Base-by-base conservation (phyloP, 352 stramenopile species). In the Phytopythium kandeliae region DNA sequence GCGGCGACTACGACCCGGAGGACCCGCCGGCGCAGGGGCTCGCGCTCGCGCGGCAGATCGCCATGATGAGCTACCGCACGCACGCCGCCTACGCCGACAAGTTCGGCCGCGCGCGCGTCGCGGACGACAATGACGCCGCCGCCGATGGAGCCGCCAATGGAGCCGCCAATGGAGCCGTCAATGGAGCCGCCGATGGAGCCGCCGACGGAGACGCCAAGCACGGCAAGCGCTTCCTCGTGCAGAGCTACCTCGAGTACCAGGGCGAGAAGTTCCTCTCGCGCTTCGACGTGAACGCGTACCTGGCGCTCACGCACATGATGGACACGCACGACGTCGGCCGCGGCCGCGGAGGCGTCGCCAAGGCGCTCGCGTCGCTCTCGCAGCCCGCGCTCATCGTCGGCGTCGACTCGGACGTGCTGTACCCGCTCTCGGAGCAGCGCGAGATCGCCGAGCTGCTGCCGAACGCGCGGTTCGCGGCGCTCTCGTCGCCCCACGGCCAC, bases 51-150 rank as follows among this genome's bases (percentile, higher is more conserved):
- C 76, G 96, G 24, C 89, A 98, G 69, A 96, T 98, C 57, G 96
- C 89, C 12, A 98, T 99, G 95, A 81, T 99, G 43, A 96, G 79
- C 47, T 99, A 99, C 72, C 90, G 95, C 43, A 97, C 96, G 35
- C 72, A 95, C 34, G 61, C 79, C 25, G 93, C 85, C 10, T 99
- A 98, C 69, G 55, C 65, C 12, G 74, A 88, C 11, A 98, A 98
- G 63, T 99, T 98, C 67, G 94, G 92, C 44, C 80, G 92, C 24
- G 59, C 83, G 40, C 58, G 67, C 26, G 58, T 76, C 13, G 35
- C 61, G 16, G 26, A 54, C 3, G 58, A 52, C 52, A 31, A 57
- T 16, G 35, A 63, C 50, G 65, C 45, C 54, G 65, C 49, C 24
- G 40, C 67, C 33, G 64, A 71, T 9, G 28, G 4, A 9, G 28